Evolutionary conservation across 257 asterid genomes (phyloP), one percentile per base, ranked within the genome.

Genomic region (Nicotiana undulata): DNA sequence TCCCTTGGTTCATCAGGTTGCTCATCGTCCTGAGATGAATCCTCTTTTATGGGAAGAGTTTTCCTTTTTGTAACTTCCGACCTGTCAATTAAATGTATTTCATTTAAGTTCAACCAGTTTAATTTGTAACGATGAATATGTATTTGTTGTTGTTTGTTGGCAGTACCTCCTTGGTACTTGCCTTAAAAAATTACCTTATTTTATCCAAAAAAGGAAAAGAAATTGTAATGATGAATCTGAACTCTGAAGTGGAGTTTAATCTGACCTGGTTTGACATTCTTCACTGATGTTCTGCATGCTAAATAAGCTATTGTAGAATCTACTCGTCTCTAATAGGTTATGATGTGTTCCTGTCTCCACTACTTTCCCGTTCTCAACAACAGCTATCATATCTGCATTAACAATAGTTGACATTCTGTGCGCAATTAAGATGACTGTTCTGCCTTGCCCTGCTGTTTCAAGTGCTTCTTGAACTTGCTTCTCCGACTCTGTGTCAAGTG

Each of bases 401-500:
- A 90, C 88, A 81, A 93, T 85, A 80, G 98, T 93, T 82, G 97
- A 93, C 86, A 90, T 80, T 79, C 97, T 86, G 89, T 93, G 98
- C 24, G 98, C 98, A 13, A 90, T 92, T 79, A 93, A 80, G 84
- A 93, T 90, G 87, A 90, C 96, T 63, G 98, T 92, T 81, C 96
- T 89, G 83, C 94, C 96, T 75, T 83, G 86, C 90, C 88, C 91
- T 80, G 98, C 97, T 8, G 82, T 89, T 82, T 93, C 96, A 22
- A 93, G 90, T 61, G 98, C 98, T 83, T 86, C 91, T 87, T 93
- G 97, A 83, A 93, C 98, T 56, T 90, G 85, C 88, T 90, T 89
- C 86, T 93, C 98, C 0, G 97, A 92, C 85, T 93, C 97, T 81
- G 97, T 89, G 85, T 93, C 98, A 24, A 93, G 97, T 75, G 98